Conservation (phyloP, 1,284 basidiomycete species). For the Neolentinus lepideus region DNA sequence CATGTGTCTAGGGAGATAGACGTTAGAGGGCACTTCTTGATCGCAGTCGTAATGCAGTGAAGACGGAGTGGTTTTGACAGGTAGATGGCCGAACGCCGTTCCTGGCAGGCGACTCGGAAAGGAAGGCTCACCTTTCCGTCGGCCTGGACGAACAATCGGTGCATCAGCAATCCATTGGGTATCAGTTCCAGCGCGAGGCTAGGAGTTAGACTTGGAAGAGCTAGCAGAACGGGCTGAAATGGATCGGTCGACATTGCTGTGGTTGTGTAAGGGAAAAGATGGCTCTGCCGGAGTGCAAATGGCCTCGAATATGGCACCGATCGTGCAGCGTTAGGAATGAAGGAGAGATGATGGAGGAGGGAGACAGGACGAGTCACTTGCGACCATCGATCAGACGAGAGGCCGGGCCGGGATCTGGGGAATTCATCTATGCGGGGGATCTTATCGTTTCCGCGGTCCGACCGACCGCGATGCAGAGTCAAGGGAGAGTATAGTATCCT, state of each 20-base stretch:
- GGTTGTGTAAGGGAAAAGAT: not conserved
- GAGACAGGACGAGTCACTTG: not conserved
- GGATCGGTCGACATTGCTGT: not conserved
- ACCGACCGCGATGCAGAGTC: too few species aligned
- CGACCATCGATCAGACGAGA: not conserved
- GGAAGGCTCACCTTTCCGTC: conserved; percentile 45
- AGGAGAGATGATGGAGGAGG: not conserved
- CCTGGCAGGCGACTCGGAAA: too few species aligned
- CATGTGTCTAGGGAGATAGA: conserved; percentile 45
- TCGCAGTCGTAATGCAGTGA: not conserved
- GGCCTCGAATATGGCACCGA: too few species aligned
- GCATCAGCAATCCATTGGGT: conserved; percentile 59
- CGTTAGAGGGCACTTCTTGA: not conserved
- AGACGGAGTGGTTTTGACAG: not conserved
- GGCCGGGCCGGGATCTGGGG: not conserved
- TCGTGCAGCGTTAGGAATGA: too few species aligned
- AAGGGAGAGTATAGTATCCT: too few species aligned
- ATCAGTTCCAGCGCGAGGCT: conserved; percentile 54
- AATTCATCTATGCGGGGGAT: not conserved
- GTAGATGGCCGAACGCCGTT: not conserved
- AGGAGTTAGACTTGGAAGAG: conserved; percentile 47
- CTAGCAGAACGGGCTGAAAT: conserved; percentile 44
- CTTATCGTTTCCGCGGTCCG: not conserved
- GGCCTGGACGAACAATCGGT: conserved; percentile 55
- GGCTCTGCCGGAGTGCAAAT: not conserved